Percentiles rank a stretch among this genome's conserved stretches.
phyloP scores from a whole-genome alignment of 495 filamentous ascomycete genomes.

The Penicillium taxi region DNA sequence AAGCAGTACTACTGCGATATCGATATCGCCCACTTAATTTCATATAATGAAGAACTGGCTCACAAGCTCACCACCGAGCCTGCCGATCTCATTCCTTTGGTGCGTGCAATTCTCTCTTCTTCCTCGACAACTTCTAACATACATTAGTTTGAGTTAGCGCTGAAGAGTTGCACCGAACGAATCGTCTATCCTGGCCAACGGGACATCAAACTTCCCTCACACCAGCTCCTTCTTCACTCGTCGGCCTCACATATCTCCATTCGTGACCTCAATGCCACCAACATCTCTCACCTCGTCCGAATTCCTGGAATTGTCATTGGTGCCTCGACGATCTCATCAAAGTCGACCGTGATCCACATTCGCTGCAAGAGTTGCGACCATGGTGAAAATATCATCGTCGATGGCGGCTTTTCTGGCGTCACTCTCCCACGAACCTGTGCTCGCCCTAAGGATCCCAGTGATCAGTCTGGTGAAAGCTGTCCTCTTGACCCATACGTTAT shows the following conservation, averaged over 20 bases:
- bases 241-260: constrained; percentile 85
- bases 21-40: constrained; percentile 92
- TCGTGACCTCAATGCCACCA: constrained; percentile 84
- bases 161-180: constrained; percentile 82
- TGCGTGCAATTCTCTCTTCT: constrained; percentile 30
- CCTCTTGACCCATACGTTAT: constrained; percentile 94
- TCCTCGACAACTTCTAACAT: constrained; percentile 3
- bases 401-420: constrained; percentile 79
- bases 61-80: constrained; percentile 87
- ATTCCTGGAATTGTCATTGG: constrained; percentile 98
- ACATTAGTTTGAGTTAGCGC: constrained; percentile 75
- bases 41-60: constrained; percentile 92
- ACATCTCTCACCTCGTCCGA: constrained; percentile 88
- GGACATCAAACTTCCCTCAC: constrained; percentile 64
- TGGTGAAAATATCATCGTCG: constrained; percentile 59
- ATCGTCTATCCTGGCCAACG: constrained; percentile 77
- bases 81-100: constrained; percentile 84
- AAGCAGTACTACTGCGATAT: constrained; percentile 97
- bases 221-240: constrained; percentile 94
- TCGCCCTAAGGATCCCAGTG: constrained; percentile 47
- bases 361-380: constrained; percentile 85
- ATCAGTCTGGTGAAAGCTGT: constrained; percentile 59
- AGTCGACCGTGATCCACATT: constrained; percentile 78
- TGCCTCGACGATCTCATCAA: constrained; percentile 91
- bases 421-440: constrained; percentile 74